A percentile compares a stretch with the other conserved stretches of the same genome.
Conservation (phyloP, 306 rosid genomes). For the Comarum palustre region DNA sequence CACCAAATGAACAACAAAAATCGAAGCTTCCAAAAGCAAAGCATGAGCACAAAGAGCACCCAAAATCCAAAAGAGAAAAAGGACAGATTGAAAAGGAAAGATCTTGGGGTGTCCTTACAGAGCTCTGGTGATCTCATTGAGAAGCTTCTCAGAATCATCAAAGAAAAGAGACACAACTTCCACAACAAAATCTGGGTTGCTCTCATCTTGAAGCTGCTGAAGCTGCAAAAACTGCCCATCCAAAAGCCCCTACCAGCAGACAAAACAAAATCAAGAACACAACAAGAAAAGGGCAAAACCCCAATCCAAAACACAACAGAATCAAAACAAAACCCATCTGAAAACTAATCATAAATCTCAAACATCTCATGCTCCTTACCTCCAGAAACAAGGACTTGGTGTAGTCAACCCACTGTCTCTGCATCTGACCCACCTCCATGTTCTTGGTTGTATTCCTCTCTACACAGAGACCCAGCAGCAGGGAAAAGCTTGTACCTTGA, state of each 20-base stretch:
- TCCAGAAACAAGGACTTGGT: slow-evolving; percentile 64
- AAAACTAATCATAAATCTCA: slow-evolving; percentile 4
- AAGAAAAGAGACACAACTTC: slow-evolving; percentile 94
- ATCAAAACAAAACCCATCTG: slow-evolving; percentile 13
- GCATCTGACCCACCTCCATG: slow-evolving; percentile 95
- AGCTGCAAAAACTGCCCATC: slow-evolving; percentile 92
- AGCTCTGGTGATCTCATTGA: slow-evolving; percentile 73
- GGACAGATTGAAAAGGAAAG: slow-evolving; percentile 1
- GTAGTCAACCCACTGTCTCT: slow-evolving; percentile 79
- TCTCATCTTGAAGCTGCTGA: slow-evolving; percentile 93
- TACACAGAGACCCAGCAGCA: slow-evolving; percentile 35
- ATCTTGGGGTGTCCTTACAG: slow-evolving; percentile 47
- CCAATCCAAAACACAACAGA: neutral
- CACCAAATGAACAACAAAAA: slow-evolving; percentile 11
- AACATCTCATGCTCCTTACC: slow-evolving; percentile 40
- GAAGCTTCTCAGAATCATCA: slow-evolving; percentile 95
- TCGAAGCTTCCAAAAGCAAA: slow-evolving; percentile 19
- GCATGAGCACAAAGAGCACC: neutral
- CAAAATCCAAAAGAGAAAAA: slow-evolving; percentile 1
- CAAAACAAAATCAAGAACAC: slow-evolving; percentile 21
- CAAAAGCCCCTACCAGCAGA: slow-evolving; percentile 47
- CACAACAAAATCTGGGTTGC: slow-evolving; percentile 87
- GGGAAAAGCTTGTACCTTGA: slow-evolving; percentile 17
- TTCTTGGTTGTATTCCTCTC: slow-evolving; percentile 22
- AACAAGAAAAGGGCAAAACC: slow-evolving; percentile 22